These are phyloP conservation scores for Eucalyptus camaldulensis DNA, from an alignment of 345 rosid genomes.

Conservation along the genomic window DNA sequence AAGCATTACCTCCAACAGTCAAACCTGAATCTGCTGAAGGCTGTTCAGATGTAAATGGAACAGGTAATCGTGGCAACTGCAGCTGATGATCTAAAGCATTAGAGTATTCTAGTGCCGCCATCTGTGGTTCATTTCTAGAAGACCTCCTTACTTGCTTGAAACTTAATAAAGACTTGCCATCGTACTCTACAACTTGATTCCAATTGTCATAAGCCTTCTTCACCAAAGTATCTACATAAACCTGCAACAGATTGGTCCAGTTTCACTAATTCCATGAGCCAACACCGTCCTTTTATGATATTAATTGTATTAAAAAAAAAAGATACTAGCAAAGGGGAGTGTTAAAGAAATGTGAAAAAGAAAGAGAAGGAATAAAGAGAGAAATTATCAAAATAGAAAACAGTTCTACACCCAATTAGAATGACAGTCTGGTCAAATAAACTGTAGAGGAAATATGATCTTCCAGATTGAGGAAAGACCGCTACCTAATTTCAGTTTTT, in stretches of 20 bases:
- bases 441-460: neutral
- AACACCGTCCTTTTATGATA: neutral
- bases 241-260: constrained; percentile 21
- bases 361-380: neutral
- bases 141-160: constrained; percentile 55
- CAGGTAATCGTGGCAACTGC: constrained; percentile 36
- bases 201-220: constrained; percentile 97
- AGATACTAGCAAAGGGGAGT: neutral
- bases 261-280: neutral
- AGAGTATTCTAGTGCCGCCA: constrained; percentile 25
- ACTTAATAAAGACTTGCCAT: constrained; percentile 70
- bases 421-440: neutral
- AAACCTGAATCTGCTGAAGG: constrained; percentile 37
- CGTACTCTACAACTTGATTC: constrained; percentile 77
- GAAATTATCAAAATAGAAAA: neutral
- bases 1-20: constrained; percentile 40
- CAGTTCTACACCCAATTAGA: neutral
- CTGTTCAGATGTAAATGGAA: constrained; percentile 37
- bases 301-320: neutral
- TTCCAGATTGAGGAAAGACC: neutral
- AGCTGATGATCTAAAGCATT: constrained; percentile 35
- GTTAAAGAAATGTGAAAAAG: neutral
- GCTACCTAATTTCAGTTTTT: neutral
- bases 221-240: constrained; percentile 72
- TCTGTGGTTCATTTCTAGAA: constrained; percentile 34